Base-by-base conservation (phyloP, 352 stramenopile genomes). In the Blastocystis sp. region DNA sequence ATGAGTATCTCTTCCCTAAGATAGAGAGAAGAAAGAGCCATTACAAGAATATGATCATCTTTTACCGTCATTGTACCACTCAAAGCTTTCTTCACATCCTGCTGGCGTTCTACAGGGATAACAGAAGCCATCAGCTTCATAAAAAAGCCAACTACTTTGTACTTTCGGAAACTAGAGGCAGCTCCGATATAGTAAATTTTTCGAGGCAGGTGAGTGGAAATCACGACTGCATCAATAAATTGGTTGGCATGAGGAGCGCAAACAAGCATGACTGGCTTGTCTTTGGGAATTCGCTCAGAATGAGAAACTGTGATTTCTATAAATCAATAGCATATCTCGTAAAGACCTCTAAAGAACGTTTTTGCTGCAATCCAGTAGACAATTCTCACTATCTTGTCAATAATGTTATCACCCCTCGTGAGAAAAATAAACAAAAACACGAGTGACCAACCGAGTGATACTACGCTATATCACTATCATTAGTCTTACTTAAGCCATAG, bases 241-340 rank as follows among this genome's bases (percentile, higher is more conserved):
- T 89, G 78, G 50, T 89, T 89, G 37, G 78, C 78, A 65, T 89
- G 78, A 2, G 78, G 78, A 54, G 78, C 78, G 76, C 78, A 89
- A 20, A 89, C 78, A 20, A 89, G 34, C 63, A 89, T 89, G n/a
- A 89, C 78, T 9, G 78, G 78, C 45, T 79, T 79, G 50, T 89
- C 66, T 43, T 89, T 89, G 5, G 78, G 78, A 5, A 89, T 89
- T 24, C 66, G 63, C 41, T 89, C 78, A 24, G 37, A 30, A 26
- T 79, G 63, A 13, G 63, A 79, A 6, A 89, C 78, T 8, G 78
- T 76, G 62, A 89, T 89, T 30, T 85, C 73, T 85, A 85, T 16
- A 65, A 26, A n/a, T 37, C 11, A 66, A 24, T 54, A 24, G 26
- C 1, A 11, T 18, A 6, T 0, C 3, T 20, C 4, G 20, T 81